phyloP scores from a whole-genome alignment of 2,329 filamentous ascomycete species.

The Monosporascus sp. region DNA sequence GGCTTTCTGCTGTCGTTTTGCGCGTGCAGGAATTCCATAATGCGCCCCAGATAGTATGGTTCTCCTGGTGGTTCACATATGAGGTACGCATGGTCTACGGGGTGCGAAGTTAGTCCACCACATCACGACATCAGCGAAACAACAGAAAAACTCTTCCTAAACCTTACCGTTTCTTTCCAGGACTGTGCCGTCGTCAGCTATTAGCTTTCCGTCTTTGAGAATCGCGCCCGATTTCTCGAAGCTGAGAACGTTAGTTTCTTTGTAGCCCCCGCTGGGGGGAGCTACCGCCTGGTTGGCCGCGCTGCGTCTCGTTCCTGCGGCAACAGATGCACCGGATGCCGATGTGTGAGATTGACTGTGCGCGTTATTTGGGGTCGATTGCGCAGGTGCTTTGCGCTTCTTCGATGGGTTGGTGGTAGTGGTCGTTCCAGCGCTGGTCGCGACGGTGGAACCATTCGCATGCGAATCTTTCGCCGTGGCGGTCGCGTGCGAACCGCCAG shows the following conservation, averaged over 20 bases:
- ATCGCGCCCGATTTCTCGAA: constrained; percentile 68
- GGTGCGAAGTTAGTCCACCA: constrained; percentile 26
- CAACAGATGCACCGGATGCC: constrained; percentile 17
- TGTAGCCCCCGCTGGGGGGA: constrained; percentile 28
- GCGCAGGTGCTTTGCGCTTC: constrained; percentile 74
- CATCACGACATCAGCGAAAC: constrained; percentile 5
- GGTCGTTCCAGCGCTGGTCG: constrained; percentile 13
- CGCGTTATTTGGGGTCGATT: constrained; percentile 25
- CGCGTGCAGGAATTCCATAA: constrained; percentile 94
- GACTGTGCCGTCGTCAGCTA: constrained; percentile 85
- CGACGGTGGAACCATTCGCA: constrained; percentile 16
- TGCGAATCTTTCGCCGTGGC: constrained; percentile 19
- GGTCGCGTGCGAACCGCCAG: constrained; percentile 15
- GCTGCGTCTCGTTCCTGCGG: constrained; percentile 21
- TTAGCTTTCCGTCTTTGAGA: constrained; percentile 70
- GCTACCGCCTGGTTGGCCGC: constrained; percentile 12
- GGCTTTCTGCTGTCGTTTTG: constrained; percentile 68
- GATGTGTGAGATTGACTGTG: constrained; percentile 22
- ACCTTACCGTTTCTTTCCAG: constrained; percentile 78
- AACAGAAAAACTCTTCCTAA: constrained; percentile 1
- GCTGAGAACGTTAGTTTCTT: constrained; percentile 80
- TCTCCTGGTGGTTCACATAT: constrained; percentile 96
- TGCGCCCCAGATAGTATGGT: constrained; percentile 93
- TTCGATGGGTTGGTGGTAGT: constrained; percentile 46
- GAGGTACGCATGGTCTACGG: constrained; percentile 76